phyloP scores from a whole-genome alignment of 2,329 filamentous ascomycete species.

The Amphichorda felina region DNA sequence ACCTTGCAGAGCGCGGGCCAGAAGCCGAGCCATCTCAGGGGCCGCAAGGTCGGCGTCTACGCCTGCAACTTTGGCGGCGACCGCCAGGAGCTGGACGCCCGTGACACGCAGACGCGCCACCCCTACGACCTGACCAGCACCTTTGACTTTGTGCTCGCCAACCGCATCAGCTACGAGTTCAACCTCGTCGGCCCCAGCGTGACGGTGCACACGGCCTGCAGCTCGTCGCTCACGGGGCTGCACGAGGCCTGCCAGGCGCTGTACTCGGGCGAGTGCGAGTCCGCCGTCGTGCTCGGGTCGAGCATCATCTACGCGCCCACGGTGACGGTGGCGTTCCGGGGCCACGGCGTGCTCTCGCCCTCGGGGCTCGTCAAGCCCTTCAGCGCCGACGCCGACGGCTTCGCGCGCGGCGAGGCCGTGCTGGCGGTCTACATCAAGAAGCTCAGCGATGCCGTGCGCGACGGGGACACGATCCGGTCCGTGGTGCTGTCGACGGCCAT shows the following conservation, averaged over 20 bases:
- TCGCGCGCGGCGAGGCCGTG: neutral
- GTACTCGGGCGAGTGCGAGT: constrained; percentile 15
- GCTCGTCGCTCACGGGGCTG: constrained; percentile 27
- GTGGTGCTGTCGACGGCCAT: constrained; percentile 34
- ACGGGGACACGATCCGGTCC: constrained; percentile 37
- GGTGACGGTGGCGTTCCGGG: constrained; percentile 11
- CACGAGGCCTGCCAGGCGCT: constrained; percentile 25
- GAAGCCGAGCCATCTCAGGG: constrained; percentile 1
- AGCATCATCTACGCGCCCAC: constrained; percentile 15
- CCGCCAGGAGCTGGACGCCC: constrained; percentile 6
- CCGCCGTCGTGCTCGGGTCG: constrained; percentile 18
- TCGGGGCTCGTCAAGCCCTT: constrained; percentile 30
- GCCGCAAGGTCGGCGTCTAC: constrained; percentile 1
- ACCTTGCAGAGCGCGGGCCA: constrained; percentile 9
- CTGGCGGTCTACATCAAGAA: constrained; percentile 1
- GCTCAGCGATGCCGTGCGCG: constrained; percentile 8
- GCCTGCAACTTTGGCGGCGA: constrained; percentile 3
- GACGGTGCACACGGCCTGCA: constrained; percentile 34
- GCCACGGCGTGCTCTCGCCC: constrained; percentile 13
- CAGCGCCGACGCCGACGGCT: constrained; percentile 30
- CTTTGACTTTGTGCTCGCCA: constrained; percentile 2
- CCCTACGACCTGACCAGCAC: constrained; percentile 1
- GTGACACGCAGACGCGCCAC: neutral
- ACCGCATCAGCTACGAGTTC: constrained; percentile 6
- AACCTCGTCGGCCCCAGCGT: constrained; percentile 10